Base-by-base conservation (phyloP, 2,329 filamentous ascomycete species). In the Cryphonectria naterciae region DNA sequence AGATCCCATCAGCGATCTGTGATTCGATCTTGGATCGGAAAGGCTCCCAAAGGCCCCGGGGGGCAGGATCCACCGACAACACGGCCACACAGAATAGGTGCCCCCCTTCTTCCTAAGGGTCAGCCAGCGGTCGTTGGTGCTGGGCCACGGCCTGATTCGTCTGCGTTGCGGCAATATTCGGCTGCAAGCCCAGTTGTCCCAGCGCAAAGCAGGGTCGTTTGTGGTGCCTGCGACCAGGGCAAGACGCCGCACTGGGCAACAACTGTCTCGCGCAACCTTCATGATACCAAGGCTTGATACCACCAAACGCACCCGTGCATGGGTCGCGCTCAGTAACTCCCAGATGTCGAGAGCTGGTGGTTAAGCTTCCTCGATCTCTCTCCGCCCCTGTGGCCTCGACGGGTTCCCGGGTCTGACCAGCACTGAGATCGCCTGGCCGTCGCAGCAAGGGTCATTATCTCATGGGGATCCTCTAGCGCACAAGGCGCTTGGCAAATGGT, bases 1-100 rank as follows among this genome's bases (percentile, higher is more conserved):
- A 73, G 72, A 64, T 70, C 74, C 73, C 70, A 70, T 68, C 71
- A 72, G 43, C 73, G 74, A 75, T 75, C 75, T 72, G 68, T 76
- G 74, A 76, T 76, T 77, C 74, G 74, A 77, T 77, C 74, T 76
- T 74, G 73, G 73, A 76, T 76, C 73, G 73, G 70, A 70, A 52
- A 52, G 49, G 35, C 37, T 62, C 35, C 58, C 54, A 43, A 46
- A n/a, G 28, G 32, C 28, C 39, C 19, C 56, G 28, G 43, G 13
- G n/a, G 17, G 25, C 66, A 43, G 58, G 43, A 37, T 54, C 56
- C 67, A 62, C 67, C 39, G 17, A 28, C 35, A 35, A 35, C 28
- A 25, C 37, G 10, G 62, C 65, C 35, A 46, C 52, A 28, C 11
- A 43, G 32, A 13, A 41, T 60, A 61, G 11, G 28, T 58, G 19